Conservation (phyloP, 2,329 filamentous ascomycete species). For the Didymella pinodella region DNA sequence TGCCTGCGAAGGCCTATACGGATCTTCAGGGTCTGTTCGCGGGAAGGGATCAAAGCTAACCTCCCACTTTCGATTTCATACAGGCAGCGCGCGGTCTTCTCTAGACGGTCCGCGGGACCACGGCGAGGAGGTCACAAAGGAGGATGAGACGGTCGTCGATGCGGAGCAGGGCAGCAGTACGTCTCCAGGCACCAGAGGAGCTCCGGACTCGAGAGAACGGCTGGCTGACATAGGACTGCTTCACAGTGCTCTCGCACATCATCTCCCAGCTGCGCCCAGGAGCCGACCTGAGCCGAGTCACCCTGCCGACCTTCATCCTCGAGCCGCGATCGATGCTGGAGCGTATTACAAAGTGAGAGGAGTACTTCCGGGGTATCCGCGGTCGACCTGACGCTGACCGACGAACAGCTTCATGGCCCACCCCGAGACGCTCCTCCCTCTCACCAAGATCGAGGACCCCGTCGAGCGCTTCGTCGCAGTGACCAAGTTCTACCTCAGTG, state of each 20-base stretch:
- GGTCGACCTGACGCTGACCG: constrained; percentile 24
- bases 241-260: constrained; percentile 88
- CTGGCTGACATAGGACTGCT: constrained; percentile 26
- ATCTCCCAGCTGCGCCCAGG: constrained; percentile 96
- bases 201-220: background rate
- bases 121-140: constrained; percentile 50
- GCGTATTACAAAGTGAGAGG: constrained; percentile 90
- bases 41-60: constrained; percentile 28
- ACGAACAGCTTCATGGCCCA: constrained; percentile 93
- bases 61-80: constrained; percentile 5
- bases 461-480: constrained; percentile 90
- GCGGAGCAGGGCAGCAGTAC: constrained; percentile 92
- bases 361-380: background rate
- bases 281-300: constrained; percentile 92
- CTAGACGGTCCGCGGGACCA: constrained; percentile 47
- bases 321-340: constrained; percentile 98
- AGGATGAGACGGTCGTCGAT: constrained; percentile 83
- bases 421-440: constrained; percentile 90
- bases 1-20: constrained; percentile 18
- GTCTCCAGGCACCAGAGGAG: constrained; percentile 39
- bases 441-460: constrained; percentile 87
- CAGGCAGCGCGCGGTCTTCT: constrained; percentile 54
- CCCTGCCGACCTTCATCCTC: constrained; percentile 95
- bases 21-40: constrained; percentile 8
- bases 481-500: constrained; percentile 96